Evolutionary conservation across 495 filamentous ascomycete genomes (phyloP), one percentile per base, ranked within the genome.

Genomic region (Aspergillus carlsbadensis): DNA sequence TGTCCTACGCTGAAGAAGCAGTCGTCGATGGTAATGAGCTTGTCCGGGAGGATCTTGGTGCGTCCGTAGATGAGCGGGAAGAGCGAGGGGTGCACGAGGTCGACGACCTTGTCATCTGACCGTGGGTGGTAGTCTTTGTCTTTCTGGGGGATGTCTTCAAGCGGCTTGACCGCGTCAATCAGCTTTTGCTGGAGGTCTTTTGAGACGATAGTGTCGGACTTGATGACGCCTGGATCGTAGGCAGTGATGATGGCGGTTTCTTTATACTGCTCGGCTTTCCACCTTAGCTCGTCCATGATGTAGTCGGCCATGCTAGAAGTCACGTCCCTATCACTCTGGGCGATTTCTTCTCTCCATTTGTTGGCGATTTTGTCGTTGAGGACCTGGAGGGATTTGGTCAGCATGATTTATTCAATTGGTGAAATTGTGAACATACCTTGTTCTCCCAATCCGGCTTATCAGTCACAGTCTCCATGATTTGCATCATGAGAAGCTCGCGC

Each of bases 281-380:
- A 76, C 10, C 71, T 69, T 10, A 84, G 65, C 57, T 86, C 83
- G 33, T 65, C 52, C 44, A 84, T 70, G 58, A 81, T 74, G 58
- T 69, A 77, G 14, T 82, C 71, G 48, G 80, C 70, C 80, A 85
- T 83, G 7, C 64, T 66, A 4, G 65, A 52, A 0, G 75, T 72
- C 2, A 82, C 57, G 51, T 74, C 75, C 21, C 62, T 40, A 0
- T 48, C 65, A 20, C 61, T 55, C 3, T 50, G 46, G 2, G 57
- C 26, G 14, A 71, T 58, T 20, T 61, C 54, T 10, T 14, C 17
- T n/a, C 24, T n/a, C 59, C 59, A 61, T 45, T 61, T 61, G 0
- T 15, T n/a, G 31, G 43, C 45, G 34, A 61, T 61, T 14, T 54
- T 35, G 11, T 57, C 49, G 31, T 61, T 52, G 20, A 48, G 54